These are phyloP conservation scores for Rhodosorus marinus DNA, from an alignment of 23 red algal species.

Conservation along the genomic window DNA sequence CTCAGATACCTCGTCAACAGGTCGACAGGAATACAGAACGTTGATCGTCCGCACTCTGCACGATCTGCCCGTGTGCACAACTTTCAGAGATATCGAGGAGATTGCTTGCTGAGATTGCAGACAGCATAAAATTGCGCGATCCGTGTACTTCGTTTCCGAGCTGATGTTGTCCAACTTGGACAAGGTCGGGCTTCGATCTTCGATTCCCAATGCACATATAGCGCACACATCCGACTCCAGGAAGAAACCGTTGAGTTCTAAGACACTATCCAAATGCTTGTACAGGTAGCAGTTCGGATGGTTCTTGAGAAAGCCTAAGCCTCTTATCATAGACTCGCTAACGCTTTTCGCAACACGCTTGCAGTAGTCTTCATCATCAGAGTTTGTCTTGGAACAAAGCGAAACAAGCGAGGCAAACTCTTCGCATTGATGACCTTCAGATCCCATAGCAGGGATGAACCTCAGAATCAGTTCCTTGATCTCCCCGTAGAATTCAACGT, in stretches of 20 bases:
- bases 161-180: conserved; percentile 18
- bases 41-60: conserved; percentile 31
- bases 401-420: too few species aligned
- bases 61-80: conserved; percentile 33
- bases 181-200: conserved; percentile 7
- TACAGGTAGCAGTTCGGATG: conserved; percentile 46
- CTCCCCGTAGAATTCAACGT: too few species aligned
- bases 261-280: conserved; percentile 7
- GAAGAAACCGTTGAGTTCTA: conserved; percentile 34
- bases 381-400: too few species aligned
- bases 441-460: too few species aligned
- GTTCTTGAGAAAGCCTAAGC: conserved; percentile 17
- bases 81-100: conserved; percentile 10
- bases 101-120: conserved; percentile 23
- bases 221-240: conserved; percentile 45
- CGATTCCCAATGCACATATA: conserved; percentile 25
- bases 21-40: conserved; percentile 22
- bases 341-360: too few species aligned
- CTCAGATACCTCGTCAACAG: conserved; percentile 32
- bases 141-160: conserved; percentile 43
- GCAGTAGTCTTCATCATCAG: too few species aligned
- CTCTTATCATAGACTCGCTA: conserved; percentile 2
- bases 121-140: conserved; percentile 34
- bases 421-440: too few species aligned
- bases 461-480: too few species aligned